Evolutionary conservation across 1,284 basidiomycete genomes (phyloP).

Genomic region (Hymenochaete sp.): DNA sequence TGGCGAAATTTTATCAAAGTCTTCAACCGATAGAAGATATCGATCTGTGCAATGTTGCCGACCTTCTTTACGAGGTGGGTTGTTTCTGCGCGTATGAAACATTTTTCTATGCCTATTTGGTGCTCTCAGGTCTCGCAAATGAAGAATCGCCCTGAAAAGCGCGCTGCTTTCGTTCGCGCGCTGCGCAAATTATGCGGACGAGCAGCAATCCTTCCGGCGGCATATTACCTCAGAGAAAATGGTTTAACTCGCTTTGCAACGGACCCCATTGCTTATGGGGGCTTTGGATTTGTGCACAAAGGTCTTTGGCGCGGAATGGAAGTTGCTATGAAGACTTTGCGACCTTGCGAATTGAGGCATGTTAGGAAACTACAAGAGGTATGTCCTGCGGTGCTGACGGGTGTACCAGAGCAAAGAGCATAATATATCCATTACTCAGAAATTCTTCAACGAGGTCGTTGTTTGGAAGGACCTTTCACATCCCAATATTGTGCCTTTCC

Average conservation of each 20-base stretch:
- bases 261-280: constrained; percentile 6
- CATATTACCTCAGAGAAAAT: not conserved
- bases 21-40: no score
- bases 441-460: constrained; percentile 11
- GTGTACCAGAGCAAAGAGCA: no score
- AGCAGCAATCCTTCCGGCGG: not conserved
- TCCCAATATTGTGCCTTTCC: constrained; percentile 13
- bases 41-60: no score
- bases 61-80: no score
- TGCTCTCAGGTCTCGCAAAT: no score
- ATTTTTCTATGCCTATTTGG: no score
- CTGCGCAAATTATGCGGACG: not conserved
- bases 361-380: not conserved
- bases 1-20: no score
- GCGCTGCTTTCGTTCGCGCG: not conserved
- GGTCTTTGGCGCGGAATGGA: not conserved
- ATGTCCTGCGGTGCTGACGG: not conserved
- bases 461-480: constrained; percentile 9
- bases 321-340: constrained; percentile 14
- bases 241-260: not conserved
- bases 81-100: no score
- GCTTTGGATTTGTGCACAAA: constrained; percentile 12
- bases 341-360: constrained; percentile 1
- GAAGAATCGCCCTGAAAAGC: no score
- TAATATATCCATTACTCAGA: not conserved